Base-by-base conservation (phyloP, 1,284 basidiomycete species). In the Cutaneotrichosporon mucoides region DNA sequence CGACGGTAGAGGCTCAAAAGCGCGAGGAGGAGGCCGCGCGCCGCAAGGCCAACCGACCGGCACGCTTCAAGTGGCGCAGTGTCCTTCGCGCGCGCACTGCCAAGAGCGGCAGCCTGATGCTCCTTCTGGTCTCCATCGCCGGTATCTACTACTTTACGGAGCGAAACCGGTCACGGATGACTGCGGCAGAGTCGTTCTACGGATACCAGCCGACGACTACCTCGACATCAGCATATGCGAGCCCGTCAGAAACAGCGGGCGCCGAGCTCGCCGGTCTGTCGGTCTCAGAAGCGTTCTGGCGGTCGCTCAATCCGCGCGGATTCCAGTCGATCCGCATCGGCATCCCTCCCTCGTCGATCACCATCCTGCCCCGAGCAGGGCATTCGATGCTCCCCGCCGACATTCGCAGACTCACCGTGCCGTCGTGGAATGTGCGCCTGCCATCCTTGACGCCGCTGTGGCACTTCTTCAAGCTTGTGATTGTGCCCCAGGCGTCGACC, bases 401-500 rank as follows among this genome's bases (percentile, higher is more conserved):
- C 49, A 64, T 77, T 9, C 71, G 69, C 24, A 72, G 70, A 57
- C 62, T 76, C 8, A 62, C 66, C 0, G 51, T 71, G 2, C 71
- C 75, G 4, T 49, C 64, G 8, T 59, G 65, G 11, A 61, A 68
- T 38, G 63, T 72, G 11, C 69, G 76, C 33, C 66, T 80, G 6
- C 79, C 79, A 1, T 68, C 78, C 6, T 68, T 80, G 13, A 72
- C 76, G 53, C 78, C 81, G 6, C 67, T 90, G 6, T 78, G 87
- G 50, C 89, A 89, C 85, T 77, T 90, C 41, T 68, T 88, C 71
- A 90, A 90, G 76, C 88, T 92, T 61, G 86, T 96, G 70, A 80
- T 93, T 1, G 75, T 92, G 1, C 95, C 95, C 0, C 95, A 96
- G 70, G 84, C 85, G 2, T 82, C 82, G 2, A 95, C 92, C 0